These are phyloP conservation scores for Chloropicon primus DNA, from an alignment of 139 green algal genomes.

Conservation along the genomic window DNA sequence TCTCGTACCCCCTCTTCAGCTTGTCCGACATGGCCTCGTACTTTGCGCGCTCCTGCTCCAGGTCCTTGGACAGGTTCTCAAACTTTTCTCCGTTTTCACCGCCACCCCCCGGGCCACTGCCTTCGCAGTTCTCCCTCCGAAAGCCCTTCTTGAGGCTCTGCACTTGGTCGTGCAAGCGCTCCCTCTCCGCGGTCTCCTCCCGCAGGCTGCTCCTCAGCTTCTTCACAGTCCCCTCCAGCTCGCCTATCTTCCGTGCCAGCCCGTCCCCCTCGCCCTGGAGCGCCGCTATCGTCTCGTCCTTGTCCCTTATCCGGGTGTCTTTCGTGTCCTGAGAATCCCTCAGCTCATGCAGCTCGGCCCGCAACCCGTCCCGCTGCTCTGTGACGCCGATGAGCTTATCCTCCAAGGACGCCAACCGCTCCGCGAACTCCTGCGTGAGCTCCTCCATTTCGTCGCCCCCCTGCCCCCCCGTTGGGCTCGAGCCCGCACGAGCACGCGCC, in stretches of 20 bases:
- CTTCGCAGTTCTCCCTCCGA: neutral
- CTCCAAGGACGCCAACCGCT: neutral
- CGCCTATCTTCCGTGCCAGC: neutral
- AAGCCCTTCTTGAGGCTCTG: neutral
- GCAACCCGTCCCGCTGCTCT: neutral
- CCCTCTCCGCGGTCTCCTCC: neutral
- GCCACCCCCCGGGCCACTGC: neutral
- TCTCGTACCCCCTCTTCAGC: neutral
- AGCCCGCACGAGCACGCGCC: neutral
- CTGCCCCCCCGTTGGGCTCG: neutral
- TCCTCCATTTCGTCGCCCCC: neutral
- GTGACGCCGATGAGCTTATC: neutral
- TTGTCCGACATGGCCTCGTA: neutral
- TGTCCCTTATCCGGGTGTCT: neutral
- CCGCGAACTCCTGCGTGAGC: neutral
- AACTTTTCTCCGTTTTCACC: neutral
- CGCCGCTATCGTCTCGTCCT: neutral
- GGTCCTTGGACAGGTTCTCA: neutral
- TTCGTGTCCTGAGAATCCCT: neutral
- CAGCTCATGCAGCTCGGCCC: neutral
- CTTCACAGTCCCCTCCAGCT: neutral
- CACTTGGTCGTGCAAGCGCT: neutral
- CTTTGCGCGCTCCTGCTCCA: neutral
- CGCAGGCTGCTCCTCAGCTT: neutral
- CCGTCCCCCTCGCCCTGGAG: neutral